Percentiles rank a stretch among this genome's conserved stretches.
phyloP scores from a whole-genome alignment of 208 protist genomes.

The Trypanosoma caninum region DNA sequence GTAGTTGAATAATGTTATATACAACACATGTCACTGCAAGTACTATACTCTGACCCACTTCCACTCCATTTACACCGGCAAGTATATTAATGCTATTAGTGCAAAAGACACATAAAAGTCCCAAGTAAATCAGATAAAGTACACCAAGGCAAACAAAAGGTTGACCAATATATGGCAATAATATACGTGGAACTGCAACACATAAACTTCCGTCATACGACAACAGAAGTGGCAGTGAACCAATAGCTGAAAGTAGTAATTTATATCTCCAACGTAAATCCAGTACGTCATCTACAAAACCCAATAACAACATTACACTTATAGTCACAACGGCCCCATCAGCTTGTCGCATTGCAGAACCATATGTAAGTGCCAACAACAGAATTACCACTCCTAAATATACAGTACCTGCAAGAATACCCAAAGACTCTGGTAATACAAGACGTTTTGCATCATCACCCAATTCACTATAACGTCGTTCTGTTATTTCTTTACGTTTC shows the following conservation, averaged over 20 bases:
- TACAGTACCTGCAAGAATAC: constrained; percentile 71
- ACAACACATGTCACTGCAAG: constrained; percentile 92
- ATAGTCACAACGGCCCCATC: constrained; percentile 95
- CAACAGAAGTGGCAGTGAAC: constrained; percentile 92
- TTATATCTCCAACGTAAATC: constrained; percentile 98
- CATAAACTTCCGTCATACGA: constrained; percentile 90
- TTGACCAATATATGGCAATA: constrained; percentile 25
- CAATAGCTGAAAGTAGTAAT: constrained; percentile 95
- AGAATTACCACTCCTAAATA: constrained; percentile 73
- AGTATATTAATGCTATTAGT: constrained; percentile 99
- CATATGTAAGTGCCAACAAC: constrained; percentile 30
- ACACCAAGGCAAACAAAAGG: constrained; percentile 80
- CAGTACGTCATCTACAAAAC: constrained; percentile 99
- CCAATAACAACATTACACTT: constrained; percentile 97
- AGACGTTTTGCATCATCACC: constrained; percentile 28
- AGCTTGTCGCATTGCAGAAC: constrained; percentile 32
- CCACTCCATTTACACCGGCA: constrained; percentile 98
- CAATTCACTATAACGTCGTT: constrained; percentile 24
- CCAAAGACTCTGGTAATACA: constrained; percentile 67
- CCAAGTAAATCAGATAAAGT: constrained; percentile 96
- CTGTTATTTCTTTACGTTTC: constrained; percentile 45
- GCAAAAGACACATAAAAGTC: constrained; percentile 97
- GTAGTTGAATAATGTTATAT: constrained; percentile 94
- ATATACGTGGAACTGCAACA: constrained; percentile 82
- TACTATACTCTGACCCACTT: constrained; percentile 96